Conservation (phyloP, 805 yeast species). For the Isabelozyma gotoi region DNA sequence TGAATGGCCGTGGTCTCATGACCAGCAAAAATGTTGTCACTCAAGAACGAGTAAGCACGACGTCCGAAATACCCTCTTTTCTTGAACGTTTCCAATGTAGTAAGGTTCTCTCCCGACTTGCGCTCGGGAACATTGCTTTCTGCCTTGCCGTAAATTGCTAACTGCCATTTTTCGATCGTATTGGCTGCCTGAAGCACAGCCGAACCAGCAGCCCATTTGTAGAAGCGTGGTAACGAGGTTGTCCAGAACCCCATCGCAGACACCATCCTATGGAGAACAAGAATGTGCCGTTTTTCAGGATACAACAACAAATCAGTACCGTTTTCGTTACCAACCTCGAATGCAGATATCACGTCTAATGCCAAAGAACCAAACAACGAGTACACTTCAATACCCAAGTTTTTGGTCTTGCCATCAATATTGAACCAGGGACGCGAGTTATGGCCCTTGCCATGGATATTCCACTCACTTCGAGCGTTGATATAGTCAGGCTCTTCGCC, state of each 20-base stretch:
- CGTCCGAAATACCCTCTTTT: conserved; percentile 29
- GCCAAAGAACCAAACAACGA: conserved; percentile 69
- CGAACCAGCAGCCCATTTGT: conserved; percentile 47
- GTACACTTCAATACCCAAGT: conserved; percentile 54
- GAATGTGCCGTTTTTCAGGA: conserved; percentile 36
- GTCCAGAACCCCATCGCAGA: conserved; percentile 68
- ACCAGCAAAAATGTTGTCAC: conserved; percentile 75
- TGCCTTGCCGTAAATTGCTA: conserved; percentile 31
- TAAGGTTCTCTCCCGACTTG: conserved; percentile 13
- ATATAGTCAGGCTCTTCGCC: conserved; percentile 32
- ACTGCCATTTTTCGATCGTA: conserved; percentile 48
- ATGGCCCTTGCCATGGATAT: conserved; percentile 36
- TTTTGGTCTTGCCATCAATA: conserved; percentile 11
- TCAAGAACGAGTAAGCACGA: conserved; percentile 37
- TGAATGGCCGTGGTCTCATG: conserved; percentile 74
- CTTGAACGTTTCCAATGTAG: conserved; percentile 35
- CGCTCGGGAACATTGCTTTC: conserved; percentile 28
- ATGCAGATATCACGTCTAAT: conserved; percentile 65
- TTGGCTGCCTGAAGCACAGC: conserved; percentile 36
- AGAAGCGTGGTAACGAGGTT: conserved; percentile 55
- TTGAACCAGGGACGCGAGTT: conserved; percentile 31
- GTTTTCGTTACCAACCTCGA: conserved; percentile 53
- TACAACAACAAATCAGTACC: conserved; percentile 46
- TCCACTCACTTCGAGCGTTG: conserved; percentile 29
- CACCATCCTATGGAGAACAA: conserved; percentile 46